Percentiles rank a stretch among this genome's conserved stretches.
These are phyloP conservation scores for Podaxis sp. DNA, from an alignment of 768 basidiomycete genomes.

Conservation along the genomic window DNA sequence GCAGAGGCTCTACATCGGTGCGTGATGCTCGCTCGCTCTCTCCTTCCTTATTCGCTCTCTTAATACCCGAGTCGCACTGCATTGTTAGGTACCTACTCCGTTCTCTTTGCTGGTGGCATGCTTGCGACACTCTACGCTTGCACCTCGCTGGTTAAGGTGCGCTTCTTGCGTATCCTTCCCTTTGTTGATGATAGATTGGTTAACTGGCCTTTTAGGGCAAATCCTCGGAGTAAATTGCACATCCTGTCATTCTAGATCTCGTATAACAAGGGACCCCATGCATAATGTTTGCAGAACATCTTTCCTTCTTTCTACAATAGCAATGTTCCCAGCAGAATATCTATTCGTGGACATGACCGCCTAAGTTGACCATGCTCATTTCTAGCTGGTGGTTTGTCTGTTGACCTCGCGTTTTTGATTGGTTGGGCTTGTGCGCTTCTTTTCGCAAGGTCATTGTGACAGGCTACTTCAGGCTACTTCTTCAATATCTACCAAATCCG, in stretches of 20 bases:
- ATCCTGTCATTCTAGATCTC: not conserved
- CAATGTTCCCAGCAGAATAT: not conserved
- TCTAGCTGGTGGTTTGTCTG: not conserved
- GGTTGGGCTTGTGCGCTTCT: not conserved
- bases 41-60: not conserved
- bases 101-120: conserved; percentile 55
- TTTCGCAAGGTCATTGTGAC: not conserved
- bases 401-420: not conserved
- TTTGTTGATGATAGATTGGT: not conserved
- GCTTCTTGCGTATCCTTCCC: conserved; percentile 15
- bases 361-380: not conserved
- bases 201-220: conserved; percentile 24
- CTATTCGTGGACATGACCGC: too few species aligned
- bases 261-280: not conserved
- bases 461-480: not conserved
- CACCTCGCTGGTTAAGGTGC: conserved; percentile 46
- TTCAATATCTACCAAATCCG: not conserved
- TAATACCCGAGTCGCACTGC: conserved; percentile 9
- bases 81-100: conserved; percentile 52
- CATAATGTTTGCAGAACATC: conserved; percentile 4
- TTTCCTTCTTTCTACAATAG: conserved; percentile 6
- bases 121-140: conserved; percentile 50
- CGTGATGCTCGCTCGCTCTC: conserved; percentile 18
- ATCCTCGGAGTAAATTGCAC: conserved; percentile 12
- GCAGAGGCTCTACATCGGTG: conserved; percentile 65